phyloP scores from a whole-genome alignment of 2,329 filamentous ascomycete species.

The Neofusicoccum umdonicola region DNA sequence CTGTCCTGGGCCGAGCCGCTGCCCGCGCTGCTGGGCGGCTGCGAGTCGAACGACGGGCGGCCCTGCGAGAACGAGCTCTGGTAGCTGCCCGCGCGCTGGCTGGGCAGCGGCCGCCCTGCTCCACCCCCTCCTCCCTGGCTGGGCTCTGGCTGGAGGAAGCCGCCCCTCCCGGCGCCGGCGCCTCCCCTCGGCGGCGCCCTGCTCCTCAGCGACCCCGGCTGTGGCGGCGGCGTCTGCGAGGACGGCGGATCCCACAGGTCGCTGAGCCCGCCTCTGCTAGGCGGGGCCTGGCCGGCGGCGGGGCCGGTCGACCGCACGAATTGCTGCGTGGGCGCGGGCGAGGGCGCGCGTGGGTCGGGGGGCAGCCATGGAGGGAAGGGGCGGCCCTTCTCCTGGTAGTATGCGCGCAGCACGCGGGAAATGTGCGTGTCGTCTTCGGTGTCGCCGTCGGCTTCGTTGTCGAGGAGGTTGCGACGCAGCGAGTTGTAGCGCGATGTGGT shows the following conservation, averaged over 20 bases:
- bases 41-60: constrained; percentile 38
- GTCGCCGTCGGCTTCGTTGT: constrained; percentile 55
- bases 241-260: constrained; percentile 58
- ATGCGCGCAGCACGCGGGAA: constrained; percentile 85
- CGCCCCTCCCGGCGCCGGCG: constrained; percentile 34
- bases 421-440: constrained; percentile 88
- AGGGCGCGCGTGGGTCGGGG: constrained; percentile 76
- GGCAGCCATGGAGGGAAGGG: constrained; percentile 84
- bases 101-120: constrained; percentile 60
- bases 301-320: constrained; percentile 44
- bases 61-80: constrained; percentile 50
- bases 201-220: constrained; percentile 42
- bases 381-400: constrained; percentile 86
- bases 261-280: constrained; percentile 49
- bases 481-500: constrained; percentile 58
- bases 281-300: constrained; percentile 32
- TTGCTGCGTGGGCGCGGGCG: constrained; percentile 46
- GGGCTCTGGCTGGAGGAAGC: constrained; percentile 24
- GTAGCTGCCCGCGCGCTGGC: constrained; percentile 72
- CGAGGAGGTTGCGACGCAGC: constrained; percentile 64
- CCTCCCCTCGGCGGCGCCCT: constrained; percentile 44
- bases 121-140: constrained; percentile 33
- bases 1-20: constrained; percentile 69
- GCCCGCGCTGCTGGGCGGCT: constrained; percentile 38
- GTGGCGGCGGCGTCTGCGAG: constrained; percentile 37